These are phyloP conservation scores for Moringa oleifera DNA, from an alignment of 345 rosid species.

Conservation along the genomic window DNA sequence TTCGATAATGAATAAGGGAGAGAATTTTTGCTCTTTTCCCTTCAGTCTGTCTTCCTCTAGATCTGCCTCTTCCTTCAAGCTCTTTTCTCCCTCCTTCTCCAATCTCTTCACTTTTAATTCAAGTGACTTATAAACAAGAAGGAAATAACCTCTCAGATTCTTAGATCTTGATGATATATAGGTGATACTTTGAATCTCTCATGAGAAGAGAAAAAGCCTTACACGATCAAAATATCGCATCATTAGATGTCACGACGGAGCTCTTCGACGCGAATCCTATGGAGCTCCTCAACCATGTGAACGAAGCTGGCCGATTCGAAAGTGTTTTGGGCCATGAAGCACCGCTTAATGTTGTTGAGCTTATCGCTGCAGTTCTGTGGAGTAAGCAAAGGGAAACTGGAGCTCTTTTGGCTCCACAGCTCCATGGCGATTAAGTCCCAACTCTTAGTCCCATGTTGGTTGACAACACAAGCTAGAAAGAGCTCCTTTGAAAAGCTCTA, in stretches of 20 bases:
- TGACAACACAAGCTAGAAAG: constrained; percentile 57
- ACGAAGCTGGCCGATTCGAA: constrained; percentile 7
- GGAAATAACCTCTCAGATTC: neutral
- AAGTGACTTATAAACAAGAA: constrained; percentile 14
- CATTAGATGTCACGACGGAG: constrained; percentile 44
- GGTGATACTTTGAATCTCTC: no score
- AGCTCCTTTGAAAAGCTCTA: constrained; percentile 59
- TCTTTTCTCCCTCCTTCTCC: no score
- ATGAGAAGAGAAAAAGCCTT: constrained; percentile 3
- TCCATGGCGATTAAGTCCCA: constrained; percentile 49
- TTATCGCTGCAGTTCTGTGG: constrained; percentile 28
- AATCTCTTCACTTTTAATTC: no score
- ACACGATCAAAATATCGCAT: constrained; percentile 45
- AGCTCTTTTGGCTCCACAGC: constrained; percentile 29
- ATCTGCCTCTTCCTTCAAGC: constrained; percentile 29
- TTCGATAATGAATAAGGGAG: no score
- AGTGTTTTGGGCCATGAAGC: constrained; percentile 24
- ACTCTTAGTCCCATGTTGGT: constrained; percentile 42
- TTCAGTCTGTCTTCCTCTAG: no score
- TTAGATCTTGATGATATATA: no score
- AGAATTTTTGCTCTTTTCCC: no score
- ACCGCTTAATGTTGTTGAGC: constrained; percentile 31
- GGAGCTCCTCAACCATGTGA: no score
- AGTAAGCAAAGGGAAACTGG: constrained; percentile 26
- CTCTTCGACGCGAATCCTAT: no score